Base-by-base conservation (phyloP, 768 basidiomycete genomes). In the Agaricus sinodeliciosus region DNA sequence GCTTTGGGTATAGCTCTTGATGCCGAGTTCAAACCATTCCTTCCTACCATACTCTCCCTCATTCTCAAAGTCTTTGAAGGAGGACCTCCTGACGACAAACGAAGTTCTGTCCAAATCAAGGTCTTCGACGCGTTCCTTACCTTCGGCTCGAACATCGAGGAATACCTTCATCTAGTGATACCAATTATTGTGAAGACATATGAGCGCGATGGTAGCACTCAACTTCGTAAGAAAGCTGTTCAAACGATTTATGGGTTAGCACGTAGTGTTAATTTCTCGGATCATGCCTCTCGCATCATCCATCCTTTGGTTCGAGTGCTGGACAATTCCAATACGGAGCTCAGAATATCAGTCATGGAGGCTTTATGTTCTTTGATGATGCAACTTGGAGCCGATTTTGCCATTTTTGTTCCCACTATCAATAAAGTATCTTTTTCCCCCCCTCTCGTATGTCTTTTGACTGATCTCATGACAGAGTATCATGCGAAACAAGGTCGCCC, bases 391-490 rank as follows among this genome's bases (percentile, higher is more conserved):
- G 85, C 94, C 0, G 95, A 98, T 65, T 99, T 94, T 59, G 94
- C 96, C 3, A 92, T 99, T 41, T 99, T 98, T 61, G 90, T 98
- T 34, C 94, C 96, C 0, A 94, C 94, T 59, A 90, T 99, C 58
- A 92, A 92, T 67, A 97, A 98, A 78, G 94, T 90, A 52, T 22
- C 43, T 37, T 4, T 18, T 12, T 2, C 13, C 45, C 1, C 2
- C 13, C 45, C 1, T 16, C 45, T n/a, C 7, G 31, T 4, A 18
- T 16, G 4, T 2, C 7, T 16, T 16, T 15, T 35, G 18, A 19
- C 28, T 47, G n/a, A 47, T 15, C 3, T n/a, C 8, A 6, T 48
- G 9, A 27, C 28, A 95, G 94, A 82, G 84, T 54, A 71, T 94
- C 27, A 69, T 89, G 13, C 79, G 85, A 31, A 84, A 88, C 57